A percentile compares a stretch with the other conserved stretches of the same genome.
These are phyloP conservation scores for Carex arenaria DNA, from an alignment of 202 grass and related monocot genomes.

Conservation along the genomic window DNA sequence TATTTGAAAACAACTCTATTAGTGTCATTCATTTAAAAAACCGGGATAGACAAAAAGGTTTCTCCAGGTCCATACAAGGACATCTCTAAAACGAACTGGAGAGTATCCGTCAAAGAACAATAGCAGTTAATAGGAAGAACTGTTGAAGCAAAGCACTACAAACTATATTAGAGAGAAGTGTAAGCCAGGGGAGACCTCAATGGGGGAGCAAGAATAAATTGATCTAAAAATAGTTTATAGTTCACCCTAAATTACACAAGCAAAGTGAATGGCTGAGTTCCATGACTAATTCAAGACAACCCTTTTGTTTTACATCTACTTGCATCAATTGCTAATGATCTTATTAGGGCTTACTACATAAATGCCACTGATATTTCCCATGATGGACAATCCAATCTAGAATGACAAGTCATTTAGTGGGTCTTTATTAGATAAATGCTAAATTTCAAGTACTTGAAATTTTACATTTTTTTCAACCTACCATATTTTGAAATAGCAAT, in stretches of 20 bases:
- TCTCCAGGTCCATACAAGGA: not conserved
- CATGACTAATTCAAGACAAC: not conserved
- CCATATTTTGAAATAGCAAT: conserved; percentile 3
- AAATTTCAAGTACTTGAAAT: not conserved
- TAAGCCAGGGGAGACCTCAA: not conserved
- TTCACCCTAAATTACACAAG: conserved; percentile 10
- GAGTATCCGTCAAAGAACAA: not conserved
- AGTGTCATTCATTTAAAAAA: not conserved
- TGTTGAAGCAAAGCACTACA: not conserved
- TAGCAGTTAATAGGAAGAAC: not conserved
- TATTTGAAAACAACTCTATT: not conserved
- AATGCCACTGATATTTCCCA: not conserved
- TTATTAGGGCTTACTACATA: not conserved
- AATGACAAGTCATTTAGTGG: not conserved
- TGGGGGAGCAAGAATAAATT: not conserved
- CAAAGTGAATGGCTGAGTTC: conserved; percentile 8
- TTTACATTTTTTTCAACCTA: not conserved
- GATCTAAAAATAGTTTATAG: conserved; percentile 13
- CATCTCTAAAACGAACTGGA: not conserved
- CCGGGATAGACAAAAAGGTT: not conserved
- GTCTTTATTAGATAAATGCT: conserved; percentile 12
- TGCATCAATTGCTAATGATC: not conserved
- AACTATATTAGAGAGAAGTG: not conserved
- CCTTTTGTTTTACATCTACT: conserved; percentile 6
- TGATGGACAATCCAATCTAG: not conserved